Conservation (phyloP, 345 rosid species). For the Mangifera indica region DNA sequence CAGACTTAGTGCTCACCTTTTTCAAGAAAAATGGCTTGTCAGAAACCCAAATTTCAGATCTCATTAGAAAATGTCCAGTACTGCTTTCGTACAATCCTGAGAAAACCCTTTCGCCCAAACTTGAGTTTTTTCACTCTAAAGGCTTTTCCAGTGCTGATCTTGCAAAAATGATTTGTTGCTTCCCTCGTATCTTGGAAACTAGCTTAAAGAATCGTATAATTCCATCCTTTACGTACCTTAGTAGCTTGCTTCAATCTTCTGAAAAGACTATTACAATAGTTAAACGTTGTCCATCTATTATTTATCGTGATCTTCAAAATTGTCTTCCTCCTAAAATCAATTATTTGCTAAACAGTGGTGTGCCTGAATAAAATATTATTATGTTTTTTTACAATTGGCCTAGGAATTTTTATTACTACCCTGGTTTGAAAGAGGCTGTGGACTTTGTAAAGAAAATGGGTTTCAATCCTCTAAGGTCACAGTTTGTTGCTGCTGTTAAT, state of each 20-base stretch:
- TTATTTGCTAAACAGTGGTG: slow-evolving; percentile 19
- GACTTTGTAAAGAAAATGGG: slow-evolving; percentile 29
- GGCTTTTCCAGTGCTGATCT: slow-evolving; percentile 10
- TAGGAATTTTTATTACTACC: too few species aligned
- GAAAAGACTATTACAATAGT: neutral
- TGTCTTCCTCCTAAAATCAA: neutral
- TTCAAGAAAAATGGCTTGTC: slow-evolving; percentile 22
- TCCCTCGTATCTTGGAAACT: neutral
- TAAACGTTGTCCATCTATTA: neutral
- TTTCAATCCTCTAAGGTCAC: slow-evolving; percentile 10
- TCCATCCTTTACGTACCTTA: slow-evolving; percentile 13
- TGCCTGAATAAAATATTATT: slow-evolving; percentile 7
- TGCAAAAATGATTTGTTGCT: neutral
- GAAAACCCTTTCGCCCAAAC: slow-evolving; percentile 8
- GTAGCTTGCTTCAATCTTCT: neutral
- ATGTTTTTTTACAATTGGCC: neutral
- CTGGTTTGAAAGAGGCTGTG: slow-evolving; percentile 4
- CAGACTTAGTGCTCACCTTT: slow-evolving; percentile 20
- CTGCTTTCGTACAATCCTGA: slow-evolving; percentile 11
- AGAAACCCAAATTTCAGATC: slow-evolving; percentile 13
- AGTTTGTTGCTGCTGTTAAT: slow-evolving; percentile 24
- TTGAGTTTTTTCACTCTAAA: slow-evolving; percentile 20
- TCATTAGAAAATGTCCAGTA: neutral
- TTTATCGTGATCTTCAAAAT: neutral
- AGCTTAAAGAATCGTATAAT: slow-evolving; percentile 19